These are phyloP conservation scores for Eruca vesicaria DNA, from an alignment of 441 rosid species.

Conservation along the genomic window DNA sequence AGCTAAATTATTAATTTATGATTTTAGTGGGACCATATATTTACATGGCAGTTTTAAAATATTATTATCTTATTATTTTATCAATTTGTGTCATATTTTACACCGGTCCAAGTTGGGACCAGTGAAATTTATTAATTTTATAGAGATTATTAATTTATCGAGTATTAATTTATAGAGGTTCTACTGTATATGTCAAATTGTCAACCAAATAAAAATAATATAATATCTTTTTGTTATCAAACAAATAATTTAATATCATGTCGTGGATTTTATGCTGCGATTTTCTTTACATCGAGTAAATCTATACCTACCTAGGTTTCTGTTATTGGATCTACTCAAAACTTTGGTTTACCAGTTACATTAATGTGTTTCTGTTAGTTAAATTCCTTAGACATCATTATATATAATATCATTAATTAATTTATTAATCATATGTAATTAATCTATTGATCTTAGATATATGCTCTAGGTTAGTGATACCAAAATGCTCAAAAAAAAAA, in stretches of 20 bases:
- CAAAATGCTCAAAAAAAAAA: neutral
- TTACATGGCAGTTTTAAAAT: too few species aligned
- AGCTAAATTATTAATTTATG: too few species aligned
- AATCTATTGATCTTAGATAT: neutral
- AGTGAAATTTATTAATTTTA: too few species aligned
- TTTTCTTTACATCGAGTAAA: slow-evolving; percentile 20
- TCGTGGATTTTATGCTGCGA: slow-evolving; percentile 12
- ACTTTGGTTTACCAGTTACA: neutral
- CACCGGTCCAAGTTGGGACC: too few species aligned
- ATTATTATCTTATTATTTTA: too few species aligned
- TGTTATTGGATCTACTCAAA: neutral
- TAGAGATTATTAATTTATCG: too few species aligned
- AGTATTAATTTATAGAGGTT: too few species aligned
- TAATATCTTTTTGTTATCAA: too few species aligned
- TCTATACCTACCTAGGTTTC: neutral
- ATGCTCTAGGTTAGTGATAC: neutral
- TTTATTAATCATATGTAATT: too few species aligned
- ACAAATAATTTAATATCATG: too few species aligned
- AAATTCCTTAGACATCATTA: neutral
- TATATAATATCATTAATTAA: neutral
- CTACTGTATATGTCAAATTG: slow-evolving; percentile 8
- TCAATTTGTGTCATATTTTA: too few species aligned
- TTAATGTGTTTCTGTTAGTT: neutral
- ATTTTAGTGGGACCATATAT: too few species aligned
- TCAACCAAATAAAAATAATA: slow-evolving; percentile 18